Evolutionary conservation across 306 rosid genomes (phyloP), one percentile per base, ranked within the genome.

Genomic region (Vicia faba): DNA sequence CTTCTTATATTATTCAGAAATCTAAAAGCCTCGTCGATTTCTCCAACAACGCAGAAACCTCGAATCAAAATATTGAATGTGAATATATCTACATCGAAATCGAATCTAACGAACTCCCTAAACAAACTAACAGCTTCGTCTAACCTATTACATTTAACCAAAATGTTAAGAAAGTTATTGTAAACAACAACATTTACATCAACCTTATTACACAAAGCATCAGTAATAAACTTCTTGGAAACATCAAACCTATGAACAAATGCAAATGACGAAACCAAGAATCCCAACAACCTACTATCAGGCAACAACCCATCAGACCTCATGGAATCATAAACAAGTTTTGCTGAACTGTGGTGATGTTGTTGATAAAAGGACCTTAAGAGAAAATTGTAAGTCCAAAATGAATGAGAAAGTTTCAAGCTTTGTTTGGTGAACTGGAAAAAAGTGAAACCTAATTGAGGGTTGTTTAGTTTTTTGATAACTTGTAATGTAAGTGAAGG

Each of bases 21-120:
- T 79, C 72, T 83, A 75, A 84, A 82, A 15, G 89, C 98, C 44
- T 80, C 83, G 31, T 79, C 80, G 45, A 83, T 60, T 54, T 77
- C 74, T 43, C 95, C 81, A 4, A 28, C 64, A 70, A 71, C 77
- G 73, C 95, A 87, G 66, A 89, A 77, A 62, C 92, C 98, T 71
- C 75, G 78, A 71, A 92, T 82, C 36, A 92, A 70, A 76, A 89
- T 81, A 79, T 92, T 92, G 79, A 87, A 92, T 35, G 88, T 85
- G 63, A 82, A 84, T 7, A 75, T 81, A 68, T 87, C 91, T 2
- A 86, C 79, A 57, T 0, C 13, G 62, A 55, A 76, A 71, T 69
- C 63, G 3, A 64, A 81, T 56, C 74, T 81, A 61, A 72, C 63
- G 43, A 79, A 84, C 78, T 89, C 92, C 72, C 79, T 87, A 53